Evolutionary conservation across 2,329 filamentous ascomycete species (phyloP).

Genomic region (Calonectria crousiana): DNA sequence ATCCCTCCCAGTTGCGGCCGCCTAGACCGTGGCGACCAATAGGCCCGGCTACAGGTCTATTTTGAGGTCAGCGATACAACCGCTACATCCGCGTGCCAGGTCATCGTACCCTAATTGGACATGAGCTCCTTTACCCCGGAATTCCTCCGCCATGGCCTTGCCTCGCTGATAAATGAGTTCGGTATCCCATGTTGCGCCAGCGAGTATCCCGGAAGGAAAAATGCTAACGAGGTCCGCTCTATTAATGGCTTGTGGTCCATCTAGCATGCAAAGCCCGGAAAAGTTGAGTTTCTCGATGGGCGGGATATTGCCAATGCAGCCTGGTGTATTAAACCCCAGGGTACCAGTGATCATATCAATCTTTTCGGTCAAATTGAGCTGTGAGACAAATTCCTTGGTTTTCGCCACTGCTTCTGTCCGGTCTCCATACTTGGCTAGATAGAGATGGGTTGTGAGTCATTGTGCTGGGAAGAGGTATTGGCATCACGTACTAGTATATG

Average conservation of each 20-base stretch:
- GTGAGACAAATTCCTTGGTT: not conserved
- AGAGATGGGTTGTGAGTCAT: not conserved
- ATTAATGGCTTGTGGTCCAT: slow-evolving; percentile 50
- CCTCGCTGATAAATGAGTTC: slow-evolving; percentile 4
- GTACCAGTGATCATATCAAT: not conserved
- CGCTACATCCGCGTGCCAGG: not conserved
- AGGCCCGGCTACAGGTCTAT: slow-evolving; percentile 41
- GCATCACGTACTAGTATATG: not conserved
- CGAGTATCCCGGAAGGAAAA: slow-evolving; percentile 3
- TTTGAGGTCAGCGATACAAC: not conserved
- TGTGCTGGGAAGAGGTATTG: not conserved
- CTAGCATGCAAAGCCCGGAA: slow-evolving; percentile 4
- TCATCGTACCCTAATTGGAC: not conserved
- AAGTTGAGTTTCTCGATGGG: slow-evolving; percentile 9
- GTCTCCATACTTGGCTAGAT: not conserved
- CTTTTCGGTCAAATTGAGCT: slow-evolving; percentile 7
- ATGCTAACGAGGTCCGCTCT: slow-evolving; percentile 49
- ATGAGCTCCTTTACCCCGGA: slow-evolving; percentile 1
- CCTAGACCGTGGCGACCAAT: slow-evolving; percentile 52
- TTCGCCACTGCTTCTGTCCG: not conserved
- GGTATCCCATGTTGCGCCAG: slow-evolving; percentile 6
- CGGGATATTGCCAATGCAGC: not conserved
- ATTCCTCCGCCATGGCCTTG: not conserved
- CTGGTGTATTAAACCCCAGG: not conserved
- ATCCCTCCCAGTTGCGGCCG: slow-evolving; percentile 71